Evolutionary conservation across 768 basidiomycete species (phyloP).

Genomic region (Pleurotus tuber-regium): DNA sequence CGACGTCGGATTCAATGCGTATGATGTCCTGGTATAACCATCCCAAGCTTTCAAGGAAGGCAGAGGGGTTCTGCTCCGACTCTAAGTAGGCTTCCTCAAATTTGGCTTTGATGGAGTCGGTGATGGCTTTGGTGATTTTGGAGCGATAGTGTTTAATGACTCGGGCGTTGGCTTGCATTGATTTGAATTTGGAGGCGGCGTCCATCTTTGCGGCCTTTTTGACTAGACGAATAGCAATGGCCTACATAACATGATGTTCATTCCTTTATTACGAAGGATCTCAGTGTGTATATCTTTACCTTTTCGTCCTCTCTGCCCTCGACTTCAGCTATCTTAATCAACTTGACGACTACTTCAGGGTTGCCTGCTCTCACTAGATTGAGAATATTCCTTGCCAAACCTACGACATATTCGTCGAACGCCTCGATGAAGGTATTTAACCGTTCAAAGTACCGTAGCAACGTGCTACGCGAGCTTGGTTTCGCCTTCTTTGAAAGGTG

Average conservation of each 20-base stretch:
- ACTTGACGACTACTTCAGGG: conserved; percentile 83
- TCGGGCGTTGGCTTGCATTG: conserved; percentile 89
- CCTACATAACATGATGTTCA: conserved; percentile 41
- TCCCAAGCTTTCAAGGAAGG: conserved; percentile 72
- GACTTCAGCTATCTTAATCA: conserved; percentile 91
- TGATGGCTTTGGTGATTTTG: conserved; percentile 80
- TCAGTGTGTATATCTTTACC: conserved; percentile 40
- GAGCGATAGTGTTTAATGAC: conserved; percentile 94
- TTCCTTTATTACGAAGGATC: background rate
- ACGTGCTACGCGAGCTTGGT: conserved; percentile 60
- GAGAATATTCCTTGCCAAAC: conserved; percentile 74
- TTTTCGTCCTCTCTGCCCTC: conserved; percentile 96
- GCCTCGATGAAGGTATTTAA: conserved; percentile 74
- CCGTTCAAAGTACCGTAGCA: conserved; percentile 81
- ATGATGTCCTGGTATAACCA: conserved; percentile 97
- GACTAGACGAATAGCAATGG: conserved; percentile 89
- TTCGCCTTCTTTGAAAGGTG: conserved; percentile 89
- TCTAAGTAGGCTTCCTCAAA: conserved; percentile 68
- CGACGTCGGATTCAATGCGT: conserved; percentile 87
- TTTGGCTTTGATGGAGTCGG: conserved; percentile 67
- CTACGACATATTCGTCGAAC: conserved; percentile 84
- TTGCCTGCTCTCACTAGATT: conserved; percentile 77
- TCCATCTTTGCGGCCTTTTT: conserved; percentile 93
- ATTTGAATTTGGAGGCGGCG: conserved; percentile 90
- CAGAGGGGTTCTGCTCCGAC: conserved; percentile 60